Evolutionary conservation across 768 basidiomycete genomes (phyloP).

Genomic region (Pisolithus marmoratus): DNA sequence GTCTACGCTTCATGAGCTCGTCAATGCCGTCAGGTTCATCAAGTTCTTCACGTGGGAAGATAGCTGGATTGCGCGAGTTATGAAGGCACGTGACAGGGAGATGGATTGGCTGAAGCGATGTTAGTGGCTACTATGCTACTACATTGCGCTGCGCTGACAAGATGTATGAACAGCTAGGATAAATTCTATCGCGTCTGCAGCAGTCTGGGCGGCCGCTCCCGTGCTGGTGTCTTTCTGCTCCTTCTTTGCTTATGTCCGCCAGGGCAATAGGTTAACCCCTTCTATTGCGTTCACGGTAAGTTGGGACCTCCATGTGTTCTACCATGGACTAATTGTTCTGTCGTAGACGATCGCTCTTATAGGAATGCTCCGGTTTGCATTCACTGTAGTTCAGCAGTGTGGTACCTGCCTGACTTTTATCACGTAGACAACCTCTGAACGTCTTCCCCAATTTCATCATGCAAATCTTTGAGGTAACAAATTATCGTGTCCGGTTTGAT

Average conservation of each 20-base stretch:
- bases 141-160: not conserved
- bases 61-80: conserved; percentile 37
- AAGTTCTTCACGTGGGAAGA: conserved; percentile 41
- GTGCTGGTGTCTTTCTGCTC: conserved; percentile 43
- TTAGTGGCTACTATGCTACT: conserved; percentile 16
- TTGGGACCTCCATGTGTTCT: not conserved
- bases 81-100: conserved; percentile 56
- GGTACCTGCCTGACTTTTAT: not conserved
- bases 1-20: conserved; percentile 40
- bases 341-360: conserved; percentile 44
- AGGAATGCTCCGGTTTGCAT: conserved; percentile 41
- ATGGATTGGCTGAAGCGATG: conserved; percentile 74
- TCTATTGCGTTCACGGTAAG: conserved; percentile 50
- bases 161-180: conserved; percentile 24
- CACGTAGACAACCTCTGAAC: conserved; percentile 53
- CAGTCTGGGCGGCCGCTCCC: conserved; percentile 46
- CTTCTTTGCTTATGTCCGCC: conserved; percentile 42
- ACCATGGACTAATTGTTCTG: not conserved
- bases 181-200: conserved; percentile 39
- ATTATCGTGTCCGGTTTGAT: not conserved
- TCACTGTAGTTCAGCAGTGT: not conserved
- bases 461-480: conserved; percentile 54
- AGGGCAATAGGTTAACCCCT: conserved; percentile 45
- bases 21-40: conserved; percentile 36
- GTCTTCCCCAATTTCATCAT: conserved; percentile 73